Base-by-base conservation (phyloP, 768 basidiomycete species). In the Serendipita sp. region DNA sequence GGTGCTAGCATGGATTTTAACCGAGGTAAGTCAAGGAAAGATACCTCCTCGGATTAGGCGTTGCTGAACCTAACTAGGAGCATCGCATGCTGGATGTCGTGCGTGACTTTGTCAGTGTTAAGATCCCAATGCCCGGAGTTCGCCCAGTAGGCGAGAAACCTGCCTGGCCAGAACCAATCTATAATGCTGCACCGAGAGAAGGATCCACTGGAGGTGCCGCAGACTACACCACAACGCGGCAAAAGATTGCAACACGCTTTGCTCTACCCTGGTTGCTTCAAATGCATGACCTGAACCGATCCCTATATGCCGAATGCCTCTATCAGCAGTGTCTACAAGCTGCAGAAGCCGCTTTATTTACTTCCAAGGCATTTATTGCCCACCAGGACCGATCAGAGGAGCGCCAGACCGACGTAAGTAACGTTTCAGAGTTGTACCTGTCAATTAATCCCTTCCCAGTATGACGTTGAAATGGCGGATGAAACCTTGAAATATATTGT, bases 1-100 rank as follows among this genome's bases (percentile, higher is more conserved):
- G 16, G 75, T 89, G 1, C 66, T 90, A 3, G 73, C 73, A 16
- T 92, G 90, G 90, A 81, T 91, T 45, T 73, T 88, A 62, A 77
- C 81, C 3, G 87, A 91, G 77, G 88, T 87, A 66, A 64, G 75
- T 69, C 43, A 23, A 23, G 23, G 23, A 2, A 23, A 23, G 23
- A 23, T 23, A 23, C 23, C 23, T 23, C 23, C 23, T 23, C 23
- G 2, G 23, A 23, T 23, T 23, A 65, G 15, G 48, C 33, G 52
- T 44, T 33, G 34, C 5, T 50, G n/a, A 60, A n/a, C 2, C 5
- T 48, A 16, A 48, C 23, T 62, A 88, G 86, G 88, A 91, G 67
- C 79, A 83, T 60, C 80, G 77, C 67, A 74, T 91, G 27, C 83
- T 84, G 3, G 74, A 76, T 13, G 82, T 88, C 64, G 79, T 89